These are phyloP conservation scores for Calvatia gigantea DNA, from an alignment of 768 basidiomycete genomes.

Conservation along the genomic window DNA sequence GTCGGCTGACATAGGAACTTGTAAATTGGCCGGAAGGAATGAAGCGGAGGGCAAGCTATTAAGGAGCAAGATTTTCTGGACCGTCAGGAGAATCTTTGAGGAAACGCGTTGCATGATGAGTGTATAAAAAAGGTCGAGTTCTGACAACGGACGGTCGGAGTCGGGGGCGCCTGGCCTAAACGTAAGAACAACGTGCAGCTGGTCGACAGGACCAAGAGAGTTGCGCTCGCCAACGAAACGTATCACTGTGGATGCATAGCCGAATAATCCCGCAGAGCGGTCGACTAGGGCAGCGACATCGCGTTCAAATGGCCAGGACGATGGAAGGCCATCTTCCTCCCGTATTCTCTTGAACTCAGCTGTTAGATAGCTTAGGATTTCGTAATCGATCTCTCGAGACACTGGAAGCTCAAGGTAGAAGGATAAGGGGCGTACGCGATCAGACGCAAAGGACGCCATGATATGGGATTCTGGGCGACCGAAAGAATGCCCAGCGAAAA, in stretches of 20 bases:
- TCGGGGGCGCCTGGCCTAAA: background rate
- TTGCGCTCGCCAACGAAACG: background rate
- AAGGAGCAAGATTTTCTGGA: background rate
- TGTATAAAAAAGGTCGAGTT: background rate
- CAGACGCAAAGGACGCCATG: background rate
- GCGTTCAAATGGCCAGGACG: background rate
- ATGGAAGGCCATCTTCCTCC: background rate
- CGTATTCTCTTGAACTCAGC: background rate
- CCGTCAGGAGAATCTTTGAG: background rate
- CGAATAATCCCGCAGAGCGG: slow-evolving; percentile 2
- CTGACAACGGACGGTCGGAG: background rate
- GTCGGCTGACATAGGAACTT: background rate
- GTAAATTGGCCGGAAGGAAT: background rate
- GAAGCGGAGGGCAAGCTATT: background rate
- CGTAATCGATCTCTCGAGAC: slow-evolving; percentile 4
- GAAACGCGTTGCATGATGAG: background rate
- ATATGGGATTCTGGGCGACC: slow-evolving; percentile 2
- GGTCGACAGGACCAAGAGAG: background rate
- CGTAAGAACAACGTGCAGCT: background rate
- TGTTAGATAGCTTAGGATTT: background rate
- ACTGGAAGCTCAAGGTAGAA: background rate
- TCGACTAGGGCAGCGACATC: background rate
- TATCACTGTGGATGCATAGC: slow-evolving; percentile 5
- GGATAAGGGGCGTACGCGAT: background rate
- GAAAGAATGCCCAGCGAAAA: background rate